Conservation (phyloP, 345 rosid species). For the Bruguiera parviflora region DNA sequence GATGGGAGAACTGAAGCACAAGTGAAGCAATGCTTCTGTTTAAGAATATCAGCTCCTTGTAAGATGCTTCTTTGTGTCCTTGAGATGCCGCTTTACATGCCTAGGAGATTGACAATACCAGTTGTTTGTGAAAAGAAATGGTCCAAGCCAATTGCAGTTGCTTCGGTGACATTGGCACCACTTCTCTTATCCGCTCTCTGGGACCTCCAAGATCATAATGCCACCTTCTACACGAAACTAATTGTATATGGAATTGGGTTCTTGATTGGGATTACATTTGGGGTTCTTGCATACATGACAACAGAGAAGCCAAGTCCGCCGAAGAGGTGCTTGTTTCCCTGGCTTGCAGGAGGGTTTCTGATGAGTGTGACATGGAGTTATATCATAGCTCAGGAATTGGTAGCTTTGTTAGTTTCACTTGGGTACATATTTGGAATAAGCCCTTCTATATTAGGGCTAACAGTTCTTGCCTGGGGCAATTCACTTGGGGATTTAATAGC, state of each 20-base stretch:
- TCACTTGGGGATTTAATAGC: conserved; percentile 81
- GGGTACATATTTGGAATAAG: conserved; percentile 60
- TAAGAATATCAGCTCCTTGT: conserved; percentile 26
- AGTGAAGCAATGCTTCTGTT: conserved; percentile 24
- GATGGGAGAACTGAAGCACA: conserved; percentile 25
- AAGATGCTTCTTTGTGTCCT: conserved; percentile 30
- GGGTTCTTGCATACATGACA: conserved; percentile 43
- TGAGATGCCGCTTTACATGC: conserved; percentile 65
- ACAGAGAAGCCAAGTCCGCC: conserved; percentile 67
- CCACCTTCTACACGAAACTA: conserved; percentile 20
- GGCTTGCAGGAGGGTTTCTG: conserved; percentile 80
- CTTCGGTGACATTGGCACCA: conserved; percentile 68
- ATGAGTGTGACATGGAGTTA: conserved; percentile 94
- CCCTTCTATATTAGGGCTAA: conserved; percentile 73
- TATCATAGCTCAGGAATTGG: conserved; percentile 78
- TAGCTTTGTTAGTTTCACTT: conserved; percentile 60
- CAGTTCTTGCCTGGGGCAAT: conserved; percentile 93
- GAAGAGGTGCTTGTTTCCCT: conserved; percentile 46
- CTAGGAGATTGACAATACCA: conserved; percentile 86
- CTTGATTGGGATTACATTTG: conserved; percentile 42
- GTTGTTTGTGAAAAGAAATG: conserved; percentile 57
- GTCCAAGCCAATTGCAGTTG: conserved; percentile 67
- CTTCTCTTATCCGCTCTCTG: conserved; percentile 53
- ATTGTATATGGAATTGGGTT: conserved; percentile 45
- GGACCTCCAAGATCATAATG: conserved; percentile 31